Evolutionary conservation across 2,329 filamentous ascomycete species (phyloP).

Genomic region (Fusarium veterinarium): DNA sequence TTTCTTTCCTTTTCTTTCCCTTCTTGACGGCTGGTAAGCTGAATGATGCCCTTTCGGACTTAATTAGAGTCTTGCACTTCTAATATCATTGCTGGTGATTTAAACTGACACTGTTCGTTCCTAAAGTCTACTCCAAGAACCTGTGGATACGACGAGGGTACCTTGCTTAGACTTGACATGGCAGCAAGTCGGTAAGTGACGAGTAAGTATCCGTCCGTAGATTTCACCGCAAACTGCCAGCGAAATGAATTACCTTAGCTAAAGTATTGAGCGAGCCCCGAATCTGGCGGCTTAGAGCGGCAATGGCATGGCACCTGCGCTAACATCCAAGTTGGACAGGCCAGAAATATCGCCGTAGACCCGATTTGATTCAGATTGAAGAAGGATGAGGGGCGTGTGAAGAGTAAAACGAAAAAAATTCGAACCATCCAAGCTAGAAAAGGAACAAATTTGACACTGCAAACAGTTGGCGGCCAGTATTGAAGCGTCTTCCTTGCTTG

Average conservation of each 20-base stretch:
- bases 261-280: slow-evolving; percentile 8
- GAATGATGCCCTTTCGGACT: slow-evolving; percentile 4
- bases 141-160: slow-evolving; percentile 42
- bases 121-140: slow-evolving; percentile 4
- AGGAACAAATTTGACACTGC: slow-evolving; percentile 39
- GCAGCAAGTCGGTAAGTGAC: slow-evolving; percentile 40
- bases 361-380: slow-evolving; percentile 39
- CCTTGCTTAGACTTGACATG: slow-evolving; percentile 21
- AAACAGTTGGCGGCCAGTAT: slow-evolving; percentile 44
- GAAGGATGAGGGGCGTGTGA: slow-evolving; percentile 16
- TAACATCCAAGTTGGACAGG: slow-evolving; percentile 38
- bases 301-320: slow-evolving; percentile 44
- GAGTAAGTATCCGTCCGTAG: slow-evolving; percentile 12
- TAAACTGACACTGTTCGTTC: not conserved
- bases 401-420: slow-evolving; percentile 36
- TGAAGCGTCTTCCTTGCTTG: slow-evolving; percentile 40
- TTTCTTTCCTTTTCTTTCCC: not conserved
- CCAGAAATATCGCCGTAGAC: slow-evolving; percentile 38
- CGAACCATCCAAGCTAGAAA: slow-evolving; percentile 27
- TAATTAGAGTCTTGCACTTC: slow-evolving; percentile 1
- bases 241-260: slow-evolving; percentile 14
- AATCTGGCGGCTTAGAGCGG: slow-evolving; percentile 47
- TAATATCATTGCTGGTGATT: not conserved
- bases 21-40: slow-evolving; percentile 11
- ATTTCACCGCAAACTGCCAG: slow-evolving; percentile 38